Percentiles rank a stretch among this genome's conserved stretches.
phyloP scores from a whole-genome alignment of 306 rosid species.

The Mimosa pudica region DNA sequence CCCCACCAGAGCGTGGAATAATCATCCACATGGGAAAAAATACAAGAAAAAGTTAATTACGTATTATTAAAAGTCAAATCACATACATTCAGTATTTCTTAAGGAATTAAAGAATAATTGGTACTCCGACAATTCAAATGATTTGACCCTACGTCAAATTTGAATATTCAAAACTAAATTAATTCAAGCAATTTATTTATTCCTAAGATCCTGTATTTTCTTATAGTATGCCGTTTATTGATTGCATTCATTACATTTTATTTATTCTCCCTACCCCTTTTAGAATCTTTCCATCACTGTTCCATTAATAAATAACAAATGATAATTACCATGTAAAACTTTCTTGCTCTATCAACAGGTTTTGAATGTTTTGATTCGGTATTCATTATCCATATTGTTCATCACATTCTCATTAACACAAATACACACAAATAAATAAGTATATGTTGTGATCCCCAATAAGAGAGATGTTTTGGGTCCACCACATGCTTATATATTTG shows the following conservation, averaged over 20 bases:
- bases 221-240: neutral
- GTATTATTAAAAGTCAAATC: neutral
- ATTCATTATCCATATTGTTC: no score
- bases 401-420: no score
- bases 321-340: neutral
- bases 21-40: conserved; percentile 23
- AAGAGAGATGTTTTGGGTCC: no score
- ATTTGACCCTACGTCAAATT: neutral
- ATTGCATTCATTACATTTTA: conserved; percentile 4
- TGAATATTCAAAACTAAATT: neutral
- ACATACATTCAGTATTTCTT: neutral
- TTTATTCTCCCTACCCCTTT: neutral
- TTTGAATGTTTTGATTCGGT: no score
- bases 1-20: conserved; percentile 34
- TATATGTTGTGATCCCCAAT: no score
- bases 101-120: neutral
- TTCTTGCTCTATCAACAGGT: neutral
- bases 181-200: neutral
- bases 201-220: neutral
- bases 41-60: neutral
- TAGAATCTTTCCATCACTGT: neutral
- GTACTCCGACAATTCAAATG: neutral
- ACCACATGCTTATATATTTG: no score
- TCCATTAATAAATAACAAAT: neutral
- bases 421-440: no score